Percentiles rank a stretch among this genome's conserved stretches.
Evolutionary conservation across 768 basidiomycete genomes (phyloP).

Genomic region (Pleurotus salmoneostramineus): DNA sequence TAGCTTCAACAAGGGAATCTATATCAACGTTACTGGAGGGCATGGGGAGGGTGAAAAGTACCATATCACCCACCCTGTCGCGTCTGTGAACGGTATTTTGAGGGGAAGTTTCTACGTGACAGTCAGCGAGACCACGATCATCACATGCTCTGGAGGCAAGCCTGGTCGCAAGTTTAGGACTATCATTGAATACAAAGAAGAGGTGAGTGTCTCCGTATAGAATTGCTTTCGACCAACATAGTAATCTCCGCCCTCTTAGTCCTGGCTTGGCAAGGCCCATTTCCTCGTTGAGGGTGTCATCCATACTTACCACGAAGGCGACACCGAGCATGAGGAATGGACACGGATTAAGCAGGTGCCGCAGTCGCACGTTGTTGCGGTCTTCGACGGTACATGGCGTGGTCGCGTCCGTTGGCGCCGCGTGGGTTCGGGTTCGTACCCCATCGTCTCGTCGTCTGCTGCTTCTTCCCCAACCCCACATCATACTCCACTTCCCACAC

Average conservation of each 20-base stretch:
- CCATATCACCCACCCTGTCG: slow-evolving; percentile 86
- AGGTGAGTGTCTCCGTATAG: slow-evolving; percentile 47
- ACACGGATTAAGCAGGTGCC: slow-evolving; percentile 91
- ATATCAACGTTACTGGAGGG: slow-evolving; percentile 71
- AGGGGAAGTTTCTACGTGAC: slow-evolving; percentile 92
- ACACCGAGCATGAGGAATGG: slow-evolving; percentile 65
- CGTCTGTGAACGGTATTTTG: slow-evolving; percentile 87
- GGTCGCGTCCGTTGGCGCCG: slow-evolving; percentile 78
- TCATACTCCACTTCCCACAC: slow-evolving; percentile 35
- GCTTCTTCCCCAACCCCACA: slow-evolving; percentile 47
- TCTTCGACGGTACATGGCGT: slow-evolving; percentile 88
- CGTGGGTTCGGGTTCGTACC: slow-evolving; percentile 42
- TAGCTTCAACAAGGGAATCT: slow-evolving; percentile 84
- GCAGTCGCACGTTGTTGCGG: slow-evolving; percentile 66
- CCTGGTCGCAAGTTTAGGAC: slow-evolving; percentile 64
- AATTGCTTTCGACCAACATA: not conserved
- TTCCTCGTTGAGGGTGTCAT: slow-evolving; percentile 88
- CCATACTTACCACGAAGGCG: slow-evolving; percentile 70
- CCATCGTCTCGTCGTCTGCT: slow-evolving; percentile 33
- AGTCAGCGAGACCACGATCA: slow-evolving; percentile 70
- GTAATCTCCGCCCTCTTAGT: slow-evolving; percentile 32
- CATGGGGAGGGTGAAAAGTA: slow-evolving; percentile 77
- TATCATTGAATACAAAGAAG: slow-evolving; percentile 94
- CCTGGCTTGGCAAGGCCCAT: slow-evolving; percentile 87
- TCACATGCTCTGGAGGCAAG: slow-evolving; percentile 75